phyloP scores from a whole-genome alignment of 257 asterid species.

The Rhazya stricta region DNA sequence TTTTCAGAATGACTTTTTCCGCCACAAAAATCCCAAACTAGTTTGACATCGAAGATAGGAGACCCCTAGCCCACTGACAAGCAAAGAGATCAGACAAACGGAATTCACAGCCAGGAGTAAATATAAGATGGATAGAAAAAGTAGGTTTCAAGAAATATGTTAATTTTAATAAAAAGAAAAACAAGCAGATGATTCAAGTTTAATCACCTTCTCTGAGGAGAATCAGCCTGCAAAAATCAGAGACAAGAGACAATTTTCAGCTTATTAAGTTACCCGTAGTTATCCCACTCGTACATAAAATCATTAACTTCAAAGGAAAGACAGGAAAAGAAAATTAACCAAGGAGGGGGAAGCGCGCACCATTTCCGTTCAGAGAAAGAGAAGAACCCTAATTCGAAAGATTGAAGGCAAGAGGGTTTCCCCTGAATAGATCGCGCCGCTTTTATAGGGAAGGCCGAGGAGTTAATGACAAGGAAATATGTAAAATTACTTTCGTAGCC shows the following conservation, averaged over 20 bases:
- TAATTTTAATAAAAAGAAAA: not conserved
- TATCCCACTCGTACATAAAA: not conserved
- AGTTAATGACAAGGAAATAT: not conserved
- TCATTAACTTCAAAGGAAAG: not conserved
- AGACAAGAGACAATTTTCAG: not conserved
- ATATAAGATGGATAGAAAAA: not conserved
- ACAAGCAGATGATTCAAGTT: not conserved
- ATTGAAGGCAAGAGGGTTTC: not conserved
- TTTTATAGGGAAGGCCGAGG: not conserved
- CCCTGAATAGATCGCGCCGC: not conserved
- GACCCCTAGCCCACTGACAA: not conserved
- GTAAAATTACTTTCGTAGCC: constrained; percentile 1
- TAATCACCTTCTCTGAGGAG: constrained; percentile 67
- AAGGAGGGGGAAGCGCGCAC: not conserved
- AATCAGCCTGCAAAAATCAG: constrained; percentile 54
- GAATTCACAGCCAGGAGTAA: not conserved
- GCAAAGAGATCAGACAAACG: not conserved
- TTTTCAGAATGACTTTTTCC: not conserved
- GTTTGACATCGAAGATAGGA: not conserved
- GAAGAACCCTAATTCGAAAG: constrained; percentile 16
- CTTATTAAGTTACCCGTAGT: not conserved
- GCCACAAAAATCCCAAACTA: not conserved
- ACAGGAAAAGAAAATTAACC: not conserved
- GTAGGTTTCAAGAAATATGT: not conserved
- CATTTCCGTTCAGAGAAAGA: constrained; percentile 8